Percentiles rank a stretch among this genome's conserved stretches.
These are phyloP conservation scores for Acer campestre DNA, from an alignment of 345 rosid genomes.

Conservation along the genomic window DNA sequence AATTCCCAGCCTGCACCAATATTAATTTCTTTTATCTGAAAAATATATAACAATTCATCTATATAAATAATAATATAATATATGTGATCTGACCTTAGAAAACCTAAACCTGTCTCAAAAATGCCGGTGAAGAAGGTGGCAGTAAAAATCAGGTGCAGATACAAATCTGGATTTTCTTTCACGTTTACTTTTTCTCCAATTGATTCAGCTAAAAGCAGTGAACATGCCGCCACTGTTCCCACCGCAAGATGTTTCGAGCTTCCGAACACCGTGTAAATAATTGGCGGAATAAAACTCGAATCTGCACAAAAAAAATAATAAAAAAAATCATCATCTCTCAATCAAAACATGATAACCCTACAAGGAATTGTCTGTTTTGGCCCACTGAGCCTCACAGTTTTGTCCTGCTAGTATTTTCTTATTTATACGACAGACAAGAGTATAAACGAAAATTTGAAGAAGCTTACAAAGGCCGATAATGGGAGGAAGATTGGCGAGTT, in stretches of 20 bases:
- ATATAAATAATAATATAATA: no score
- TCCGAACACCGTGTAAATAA: conserved; percentile 76
- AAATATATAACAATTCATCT: neutral
- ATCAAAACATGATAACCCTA: neutral
- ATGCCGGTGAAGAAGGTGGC: conserved; percentile 77
- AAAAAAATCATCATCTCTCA: neutral
- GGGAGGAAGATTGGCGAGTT: conserved; percentile 76
- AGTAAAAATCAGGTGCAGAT: conserved; percentile 73
- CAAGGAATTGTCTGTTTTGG: no score
- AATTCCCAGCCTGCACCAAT: conserved; percentile 61
- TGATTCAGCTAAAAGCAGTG: conserved; percentile 57
- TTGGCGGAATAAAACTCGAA: conserved; percentile 87
- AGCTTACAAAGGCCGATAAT: conserved; percentile 81
- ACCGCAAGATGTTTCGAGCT: conserved; percentile 85
- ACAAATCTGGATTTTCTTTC: conserved; percentile 52
- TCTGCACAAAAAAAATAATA: conserved; percentile 35
- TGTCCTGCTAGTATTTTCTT: neutral
- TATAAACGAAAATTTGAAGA: neutral
- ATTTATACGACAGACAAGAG: no score
- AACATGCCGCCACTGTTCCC: conserved; percentile 86
- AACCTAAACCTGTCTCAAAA: conserved; percentile 61
- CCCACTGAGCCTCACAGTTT: neutral
- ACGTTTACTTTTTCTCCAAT: conserved; percentile 43
- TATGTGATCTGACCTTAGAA: conserved; percentile 49
- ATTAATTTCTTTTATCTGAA: neutral